These are phyloP conservation scores for Ziziphus jujuba DNA, from an alignment of 306 rosid genomes.

Conservation along the genomic window DNA sequence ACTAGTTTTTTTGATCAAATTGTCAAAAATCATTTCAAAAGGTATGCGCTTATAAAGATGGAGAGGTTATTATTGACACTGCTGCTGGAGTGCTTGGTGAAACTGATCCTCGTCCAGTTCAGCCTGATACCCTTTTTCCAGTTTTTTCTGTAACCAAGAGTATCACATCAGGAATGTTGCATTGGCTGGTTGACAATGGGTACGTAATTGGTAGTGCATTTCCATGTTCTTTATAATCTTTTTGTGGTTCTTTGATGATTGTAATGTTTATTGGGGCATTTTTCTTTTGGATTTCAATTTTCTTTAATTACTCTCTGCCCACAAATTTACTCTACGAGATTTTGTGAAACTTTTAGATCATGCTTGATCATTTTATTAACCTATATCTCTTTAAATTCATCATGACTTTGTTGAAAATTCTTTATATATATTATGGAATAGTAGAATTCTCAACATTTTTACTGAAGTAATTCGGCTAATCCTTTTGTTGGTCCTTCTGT, in stretches of 20 bases:
- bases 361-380: too few species aligned
- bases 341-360: too few species aligned
- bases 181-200: slow-evolving; percentile 96
- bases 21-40: slow-evolving; percentile 31
- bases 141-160: slow-evolving; percentile 95
- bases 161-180: slow-evolving; percentile 90
- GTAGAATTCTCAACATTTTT: too few species aligned
- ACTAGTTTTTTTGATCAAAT: slow-evolving; percentile 8
- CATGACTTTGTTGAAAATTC: too few species aligned
- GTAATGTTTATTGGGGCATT: not conserved
- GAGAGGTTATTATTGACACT: slow-evolving; percentile 90
- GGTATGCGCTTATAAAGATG: slow-evolving; percentile 99
- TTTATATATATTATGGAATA: too few species aligned
- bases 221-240: not conserved
- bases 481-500: too few species aligned
- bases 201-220: slow-evolving; percentile 34
- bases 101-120: slow-evolving; percentile 99
- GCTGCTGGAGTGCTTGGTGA: slow-evolving; percentile 97
- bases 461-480: too few species aligned
- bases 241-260: not conserved
- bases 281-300: too few species aligned
- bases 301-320: too few species aligned
- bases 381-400: too few species aligned
- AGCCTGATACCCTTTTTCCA: slow-evolving; percentile 90
- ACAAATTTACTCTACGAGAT: too few species aligned